Percentiles rank a stretch among this genome's conserved stretches.
Evolutionary conservation across 164 flowering plant genomes (phyloP).

Genomic region (Annona squamosa): DNA sequence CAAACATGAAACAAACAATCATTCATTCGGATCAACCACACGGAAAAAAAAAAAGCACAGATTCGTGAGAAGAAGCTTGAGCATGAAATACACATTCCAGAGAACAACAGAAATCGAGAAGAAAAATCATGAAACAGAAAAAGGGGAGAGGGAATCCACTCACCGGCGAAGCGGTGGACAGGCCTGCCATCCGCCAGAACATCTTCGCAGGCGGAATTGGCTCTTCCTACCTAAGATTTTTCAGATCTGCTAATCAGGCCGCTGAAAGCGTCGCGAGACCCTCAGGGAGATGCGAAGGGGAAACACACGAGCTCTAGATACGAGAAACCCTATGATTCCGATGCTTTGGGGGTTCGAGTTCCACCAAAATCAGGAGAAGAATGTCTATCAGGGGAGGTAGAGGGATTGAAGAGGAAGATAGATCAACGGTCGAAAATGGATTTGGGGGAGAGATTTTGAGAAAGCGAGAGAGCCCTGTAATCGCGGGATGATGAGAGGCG

Average conservation of each 20-base stretch:
- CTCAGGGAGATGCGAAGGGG: neutral
- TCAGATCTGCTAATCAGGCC: slow-evolving; percentile 21
- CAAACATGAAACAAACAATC: neutral
- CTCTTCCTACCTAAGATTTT: neutral
- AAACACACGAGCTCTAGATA: neutral
- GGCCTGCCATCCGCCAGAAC: slow-evolving; percentile 95
- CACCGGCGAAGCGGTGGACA: slow-evolving; percentile 91
- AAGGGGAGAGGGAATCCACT: slow-evolving; percentile 7
- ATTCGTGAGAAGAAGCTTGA: neutral
- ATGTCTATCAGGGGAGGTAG: neutral
- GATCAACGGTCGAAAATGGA: neutral
- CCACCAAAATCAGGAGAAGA: neutral
- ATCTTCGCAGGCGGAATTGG: slow-evolving; percentile 30
- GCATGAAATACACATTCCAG: neutral
- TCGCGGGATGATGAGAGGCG: slow-evolving; percentile 1
- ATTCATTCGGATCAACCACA: neutral
- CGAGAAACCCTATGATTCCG: slow-evolving; percentile 2
- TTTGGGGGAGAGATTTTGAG: neutral
- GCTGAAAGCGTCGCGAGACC: slow-evolving; percentile 2
- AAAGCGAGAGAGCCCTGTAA: neutral
- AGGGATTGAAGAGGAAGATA: neutral
- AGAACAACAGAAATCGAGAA: neutral
- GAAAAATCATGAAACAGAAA: neutral
- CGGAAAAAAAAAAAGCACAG: neutral
- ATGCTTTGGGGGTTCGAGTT: neutral